Conservation (phyloP, 306 rosid genomes). For the Trifolium subterraneum region DNA sequence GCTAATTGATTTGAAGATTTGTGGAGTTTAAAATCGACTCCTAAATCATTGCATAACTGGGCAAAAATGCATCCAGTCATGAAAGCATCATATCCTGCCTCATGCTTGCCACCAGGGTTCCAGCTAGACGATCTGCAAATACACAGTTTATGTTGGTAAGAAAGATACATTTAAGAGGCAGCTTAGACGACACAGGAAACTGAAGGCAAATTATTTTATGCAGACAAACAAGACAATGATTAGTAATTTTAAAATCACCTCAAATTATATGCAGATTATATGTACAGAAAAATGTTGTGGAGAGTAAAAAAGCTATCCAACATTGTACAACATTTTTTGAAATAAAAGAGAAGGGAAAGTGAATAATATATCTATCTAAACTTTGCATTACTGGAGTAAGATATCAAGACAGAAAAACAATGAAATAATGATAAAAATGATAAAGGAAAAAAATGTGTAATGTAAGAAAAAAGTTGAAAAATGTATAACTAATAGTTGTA, state of each 20-base stretch:
- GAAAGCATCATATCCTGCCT: constrained; percentile 97
- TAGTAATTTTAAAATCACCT: neutral
- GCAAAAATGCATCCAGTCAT: constrained; percentile 94
- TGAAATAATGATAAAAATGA: neutral
- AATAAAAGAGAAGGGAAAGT: neutral
- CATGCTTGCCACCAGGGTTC: constrained; percentile 96
- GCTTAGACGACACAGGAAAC: constrained; percentile 19
- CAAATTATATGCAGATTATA: constrained; percentile 25
- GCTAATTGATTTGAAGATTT: constrained; percentile 60
- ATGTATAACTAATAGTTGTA: constrained; percentile 28
- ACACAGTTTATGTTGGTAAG: constrained; percentile 34
- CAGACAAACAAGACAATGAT: neutral
- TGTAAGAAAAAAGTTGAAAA: constrained; percentile 26
- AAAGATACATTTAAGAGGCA: constrained; percentile 16
- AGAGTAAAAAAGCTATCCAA: constrained; percentile 13
- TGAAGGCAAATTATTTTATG: constrained; percentile 7
- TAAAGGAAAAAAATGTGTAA: constrained; percentile 6
- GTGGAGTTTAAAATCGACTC: constrained; percentile 61
- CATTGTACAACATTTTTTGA: neutral
- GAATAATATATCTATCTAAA: constrained; percentile 1
- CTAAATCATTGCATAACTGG: constrained; percentile 77
- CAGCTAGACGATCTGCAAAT: constrained; percentile 81
- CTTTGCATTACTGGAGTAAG: constrained; percentile 1
- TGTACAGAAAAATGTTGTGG: neutral
- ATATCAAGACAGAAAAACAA: constrained; percentile 19